Evolutionary conservation across 129 eudicot genomes (phyloP).

Genomic region (Rutidosis leptorrhynchoides): DNA sequence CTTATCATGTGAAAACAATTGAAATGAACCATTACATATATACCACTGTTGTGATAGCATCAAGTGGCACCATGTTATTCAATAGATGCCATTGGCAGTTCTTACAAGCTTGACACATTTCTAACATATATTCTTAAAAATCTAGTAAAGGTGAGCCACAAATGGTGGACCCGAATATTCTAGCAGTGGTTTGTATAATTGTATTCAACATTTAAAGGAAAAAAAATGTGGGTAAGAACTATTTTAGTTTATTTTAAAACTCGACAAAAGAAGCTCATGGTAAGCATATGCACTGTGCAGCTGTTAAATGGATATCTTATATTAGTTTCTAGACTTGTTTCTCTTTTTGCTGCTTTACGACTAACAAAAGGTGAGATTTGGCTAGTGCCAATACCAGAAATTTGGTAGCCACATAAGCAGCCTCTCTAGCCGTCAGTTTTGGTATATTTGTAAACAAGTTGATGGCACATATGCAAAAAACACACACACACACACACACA

Average conservation of each 20-base stretch:
- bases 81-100: conserved; percentile 13
- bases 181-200: background rate
- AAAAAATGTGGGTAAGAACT: background rate
- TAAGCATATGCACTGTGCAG: background rate
- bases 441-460: background rate
- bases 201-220: conserved; percentile 1
- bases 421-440: background rate
- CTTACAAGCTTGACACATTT: background rate
- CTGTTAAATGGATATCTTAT: background rate
- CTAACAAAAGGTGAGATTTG: background rate
- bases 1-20: conserved; percentile 2
- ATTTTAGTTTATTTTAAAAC: background rate
- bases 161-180: conserved; percentile 5
- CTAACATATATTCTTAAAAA: conserved; percentile 6
- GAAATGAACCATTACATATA: background rate
- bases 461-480: background rate
- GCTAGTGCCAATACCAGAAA: background rate
- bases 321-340: background rate
- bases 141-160: background rate
- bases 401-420: background rate
- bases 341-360: background rate
- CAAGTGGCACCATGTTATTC: background rate
- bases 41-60: conserved; percentile 3
- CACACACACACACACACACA: no score
- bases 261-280: background rate